phyloP scores from a whole-genome alignment of 108 stramenopile species.

The Conticribra guillardii region DNA sequence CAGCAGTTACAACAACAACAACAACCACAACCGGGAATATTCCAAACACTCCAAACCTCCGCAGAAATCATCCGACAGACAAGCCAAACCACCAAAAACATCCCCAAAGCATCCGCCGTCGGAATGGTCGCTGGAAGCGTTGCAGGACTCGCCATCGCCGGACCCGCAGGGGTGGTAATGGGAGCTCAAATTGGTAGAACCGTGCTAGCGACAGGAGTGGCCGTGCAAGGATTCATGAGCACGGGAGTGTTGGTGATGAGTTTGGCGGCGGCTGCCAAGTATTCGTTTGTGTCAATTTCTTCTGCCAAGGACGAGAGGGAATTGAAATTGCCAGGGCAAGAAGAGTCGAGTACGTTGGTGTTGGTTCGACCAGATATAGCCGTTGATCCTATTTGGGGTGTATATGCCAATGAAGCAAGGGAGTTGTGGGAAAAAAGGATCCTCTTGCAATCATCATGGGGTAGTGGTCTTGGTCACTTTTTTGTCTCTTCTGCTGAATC shows the following conservation, averaged over 20 bases:
- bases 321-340: constrained; percentile 56
- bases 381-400: constrained; percentile 75
- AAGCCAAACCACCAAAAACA: constrained; percentile 33
- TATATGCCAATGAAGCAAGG: constrained; percentile 56
- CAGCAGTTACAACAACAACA: neutral
- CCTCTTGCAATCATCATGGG: constrained; percentile 24
- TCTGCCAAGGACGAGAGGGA: constrained; percentile 60
- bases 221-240: constrained; percentile 68
- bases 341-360: constrained; percentile 50
- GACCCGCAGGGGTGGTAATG: constrained; percentile 56
- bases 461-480: constrained; percentile 33
- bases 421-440: constrained; percentile 35
- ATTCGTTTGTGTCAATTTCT: constrained; percentile 49
- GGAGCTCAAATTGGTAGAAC: constrained; percentile 59
- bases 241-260: constrained; percentile 72
- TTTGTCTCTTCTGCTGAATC: constrained; percentile 20
- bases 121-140: constrained; percentile 74
- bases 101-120: constrained; percentile 39
- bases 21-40: neutral
- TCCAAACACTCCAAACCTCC: constrained; percentile 31
- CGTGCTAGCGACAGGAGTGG: constrained; percentile 53
- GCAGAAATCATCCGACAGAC: constrained; percentile 39
- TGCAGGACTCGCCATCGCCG: constrained; percentile 67
- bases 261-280: constrained; percentile 61
- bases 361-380: constrained; percentile 77